These are phyloP conservation scores for Solanum neorickii DNA, from an alignment of 257 asterid species.

Conservation along the genomic window DNA sequence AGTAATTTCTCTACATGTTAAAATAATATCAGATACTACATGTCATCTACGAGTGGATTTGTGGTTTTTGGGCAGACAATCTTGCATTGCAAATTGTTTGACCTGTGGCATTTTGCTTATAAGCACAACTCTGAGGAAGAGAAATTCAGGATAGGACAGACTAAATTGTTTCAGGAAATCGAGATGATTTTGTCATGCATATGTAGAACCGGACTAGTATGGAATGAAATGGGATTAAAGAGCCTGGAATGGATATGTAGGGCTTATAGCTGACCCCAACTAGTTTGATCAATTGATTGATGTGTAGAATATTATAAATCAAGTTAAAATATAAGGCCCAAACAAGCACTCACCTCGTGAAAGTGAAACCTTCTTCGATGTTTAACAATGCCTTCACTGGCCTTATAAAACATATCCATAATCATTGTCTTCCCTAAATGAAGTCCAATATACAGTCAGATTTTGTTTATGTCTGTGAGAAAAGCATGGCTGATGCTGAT, in stretches of 20 bases:
- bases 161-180: neutral
- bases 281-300: neutral
- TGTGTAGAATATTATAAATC: neutral
- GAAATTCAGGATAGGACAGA: neutral
- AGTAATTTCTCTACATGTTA: neutral
- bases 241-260: neutral
- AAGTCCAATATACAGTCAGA: conserved; percentile 22
- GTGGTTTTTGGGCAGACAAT: neutral
- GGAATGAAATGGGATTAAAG: neutral
- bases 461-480: neutral
- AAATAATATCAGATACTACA: neutral
- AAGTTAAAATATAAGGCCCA: neutral
- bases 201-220: neutral
- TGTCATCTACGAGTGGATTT: neutral
- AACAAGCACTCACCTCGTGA: conserved; percentile 61
- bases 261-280: neutral
- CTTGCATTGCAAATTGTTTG: neutral
- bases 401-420: conserved; percentile 88
- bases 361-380: conserved; percentile 93
- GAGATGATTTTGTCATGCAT: neutral
- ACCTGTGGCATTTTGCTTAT: neutral
- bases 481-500: neutral
- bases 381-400: conserved; percentile 78
- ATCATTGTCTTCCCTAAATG: conserved; percentile 94
- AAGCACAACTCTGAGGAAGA: neutral